Base-by-base conservation (phyloP, 768 basidiomycete genomes). In the Arthromyces matolae region DNA sequence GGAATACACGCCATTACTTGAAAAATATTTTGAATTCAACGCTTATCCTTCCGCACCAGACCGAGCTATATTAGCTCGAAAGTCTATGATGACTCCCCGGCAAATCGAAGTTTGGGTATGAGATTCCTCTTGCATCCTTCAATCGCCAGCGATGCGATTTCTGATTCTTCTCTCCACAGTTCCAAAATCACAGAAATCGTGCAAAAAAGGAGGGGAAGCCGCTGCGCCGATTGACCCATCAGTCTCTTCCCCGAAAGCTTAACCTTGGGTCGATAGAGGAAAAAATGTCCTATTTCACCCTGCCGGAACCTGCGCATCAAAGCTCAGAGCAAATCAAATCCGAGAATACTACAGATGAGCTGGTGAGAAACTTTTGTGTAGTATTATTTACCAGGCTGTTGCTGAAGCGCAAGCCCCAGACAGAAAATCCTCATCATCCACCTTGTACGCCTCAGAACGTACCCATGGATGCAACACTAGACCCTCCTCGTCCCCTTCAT, bases 51-150 rank as follows among this genome's bases (percentile, higher is more conserved):
- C 72, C 0, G 59, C 61, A 0, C 57, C 64, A 0, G 78, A 81
- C 44, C 69, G 70, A 1, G 38, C 25, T 0, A 31, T 63, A 0
- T 59, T 81, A 0, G 80, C 80, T 0, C 45, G 60, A n/a, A 74
- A 75, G 40, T 67, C 73, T 0, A 54, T 56, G 25, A 79, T 80
- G 78, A 59, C 68, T 0, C 56, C 58, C 0, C 46, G 71, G 0
- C 79, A 81, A 45, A 78, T 82, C 6, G 73, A 78, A 58, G 73
- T 79, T 35, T 81, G 80, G 80, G 80, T 80, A 47, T 1, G 71
- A n/a, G n/a, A n/a, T n/a, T n/a, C n/a, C n/a, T n/a, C n/a, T n/a
- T n/a, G n/a, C n/a, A n/a, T 42, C 19, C 1, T 23, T n/a, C 22
- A 10, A 23, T 28, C 16, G 22, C 5, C 8, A 10, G 12, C 9